Conservation (phyloP, 805 yeast genomes). For the Candida tibetensis region DNA sequence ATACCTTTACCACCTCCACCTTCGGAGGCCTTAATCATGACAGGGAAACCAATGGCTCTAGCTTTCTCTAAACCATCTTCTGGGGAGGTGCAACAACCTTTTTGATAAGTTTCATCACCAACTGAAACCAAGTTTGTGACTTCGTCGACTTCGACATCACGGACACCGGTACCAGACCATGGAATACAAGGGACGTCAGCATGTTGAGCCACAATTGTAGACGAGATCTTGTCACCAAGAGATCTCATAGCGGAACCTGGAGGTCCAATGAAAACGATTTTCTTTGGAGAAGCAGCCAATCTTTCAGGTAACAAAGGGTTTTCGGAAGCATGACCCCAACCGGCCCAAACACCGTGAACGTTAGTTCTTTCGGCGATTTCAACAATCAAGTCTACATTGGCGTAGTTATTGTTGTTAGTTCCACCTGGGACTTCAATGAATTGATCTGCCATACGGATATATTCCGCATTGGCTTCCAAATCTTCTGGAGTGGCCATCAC, state of each 20-base stretch:
- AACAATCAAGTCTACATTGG: slow-evolving; percentile 95
- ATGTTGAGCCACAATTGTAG: slow-evolving; percentile 98
- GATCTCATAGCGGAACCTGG: slow-evolving; percentile 99
- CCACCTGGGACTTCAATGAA: slow-evolving; percentile 99
- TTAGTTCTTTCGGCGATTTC: slow-evolving; percentile 96
- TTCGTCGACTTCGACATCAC: slow-evolving; percentile 67
- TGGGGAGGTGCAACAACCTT: slow-evolving; percentile 85
- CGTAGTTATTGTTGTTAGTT: slow-evolving; percentile 96
- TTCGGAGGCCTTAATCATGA: slow-evolving; percentile 98
- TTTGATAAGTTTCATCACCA: slow-evolving; percentile 72
- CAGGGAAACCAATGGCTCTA: slow-evolving; percentile 89
- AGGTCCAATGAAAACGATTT: slow-evolving; percentile 93
- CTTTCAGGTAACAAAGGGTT: slow-evolving; percentile 92
- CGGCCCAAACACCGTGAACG: slow-evolving; percentile 99
- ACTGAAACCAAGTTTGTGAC: slow-evolving; percentile 83
- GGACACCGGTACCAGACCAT: slow-evolving; percentile 99
- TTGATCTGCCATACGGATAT: slow-evolving; percentile 98
- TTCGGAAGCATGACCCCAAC: slow-evolving; percentile 99
- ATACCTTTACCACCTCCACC: slow-evolving; percentile 99
- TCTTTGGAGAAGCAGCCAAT: slow-evolving; percentile 89
- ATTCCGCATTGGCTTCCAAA: slow-evolving; percentile 93
- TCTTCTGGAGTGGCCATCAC: slow-evolving; percentile 99
- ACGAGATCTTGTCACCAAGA: slow-evolving; percentile 96
- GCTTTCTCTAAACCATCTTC: slow-evolving; percentile 90
- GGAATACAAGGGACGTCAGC: slow-evolving; percentile 98